phyloP scores from a whole-genome alignment of 257 asterid species.

The Vinca minor region DNA sequence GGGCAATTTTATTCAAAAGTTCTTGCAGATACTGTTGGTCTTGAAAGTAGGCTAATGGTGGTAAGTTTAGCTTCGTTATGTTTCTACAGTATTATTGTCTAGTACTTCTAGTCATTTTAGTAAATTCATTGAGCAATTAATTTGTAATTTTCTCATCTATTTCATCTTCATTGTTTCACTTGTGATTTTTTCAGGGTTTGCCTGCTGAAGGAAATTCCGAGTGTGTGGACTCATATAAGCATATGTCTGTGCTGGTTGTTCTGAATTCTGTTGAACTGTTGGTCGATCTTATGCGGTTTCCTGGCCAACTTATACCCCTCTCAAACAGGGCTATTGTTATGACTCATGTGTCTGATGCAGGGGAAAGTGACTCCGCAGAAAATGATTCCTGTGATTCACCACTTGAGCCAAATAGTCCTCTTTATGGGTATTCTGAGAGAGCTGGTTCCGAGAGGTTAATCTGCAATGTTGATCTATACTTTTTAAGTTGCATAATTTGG shows the following conservation, averaged over 20 bases:
- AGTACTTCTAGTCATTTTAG: background rate
- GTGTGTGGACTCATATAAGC: conserved; percentile 80
- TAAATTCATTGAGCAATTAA: conserved; percentile 1
- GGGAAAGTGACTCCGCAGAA: conserved; percentile 99
- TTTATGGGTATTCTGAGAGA: conserved; percentile 72
- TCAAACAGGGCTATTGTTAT: conserved; percentile 73
- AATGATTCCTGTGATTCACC: conserved; percentile 99
- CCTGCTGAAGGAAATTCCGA: conserved; percentile 80
- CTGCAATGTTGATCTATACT: background rate
- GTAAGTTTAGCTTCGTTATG: conserved; percentile 36
- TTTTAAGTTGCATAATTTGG: conserved; percentile 1
- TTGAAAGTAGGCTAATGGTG: conserved; percentile 84
- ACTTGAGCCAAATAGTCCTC: conserved; percentile 96
- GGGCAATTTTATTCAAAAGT: conserved; percentile 92
- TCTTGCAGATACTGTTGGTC: conserved; percentile 97
- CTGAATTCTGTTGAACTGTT: conserved; percentile 69
- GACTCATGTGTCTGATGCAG: conserved; percentile 87
- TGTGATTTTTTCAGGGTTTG: conserved; percentile 58
- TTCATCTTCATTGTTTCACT: conserved; percentile 14
- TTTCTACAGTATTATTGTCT: background rate
- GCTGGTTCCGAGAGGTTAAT: conserved; percentile 69
- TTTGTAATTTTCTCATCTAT: conserved; percentile 12
- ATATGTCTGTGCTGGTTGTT: conserved; percentile 80
- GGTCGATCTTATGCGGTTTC: conserved; percentile 82
- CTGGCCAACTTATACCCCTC: conserved; percentile 84